A percentile compares a stretch with the other conserved stretches of the same genome.
These are phyloP conservation scores for Spergularia marina DNA, from an alignment of 148 eudicot genomes.

Conservation along the genomic window DNA sequence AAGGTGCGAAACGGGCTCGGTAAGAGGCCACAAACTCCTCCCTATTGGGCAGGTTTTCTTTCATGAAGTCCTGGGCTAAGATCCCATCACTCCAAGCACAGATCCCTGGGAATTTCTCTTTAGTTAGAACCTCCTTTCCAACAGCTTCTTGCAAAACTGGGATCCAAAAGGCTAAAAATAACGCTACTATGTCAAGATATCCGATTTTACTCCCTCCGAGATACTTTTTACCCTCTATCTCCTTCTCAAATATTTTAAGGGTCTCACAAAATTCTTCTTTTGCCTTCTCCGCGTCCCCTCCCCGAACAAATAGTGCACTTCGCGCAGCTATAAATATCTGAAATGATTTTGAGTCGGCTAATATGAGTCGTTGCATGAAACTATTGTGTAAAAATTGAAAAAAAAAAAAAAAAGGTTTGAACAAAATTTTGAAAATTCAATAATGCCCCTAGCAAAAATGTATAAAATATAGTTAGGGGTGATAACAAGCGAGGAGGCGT, in stretches of 20 bases:
- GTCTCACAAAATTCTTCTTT: slow-evolving; percentile 10
- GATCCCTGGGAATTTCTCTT: slow-evolving; percentile 8
- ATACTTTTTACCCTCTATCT: slow-evolving; percentile 24
- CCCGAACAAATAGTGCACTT: background rate
- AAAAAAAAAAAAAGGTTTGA: too few species aligned
- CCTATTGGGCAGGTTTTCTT: slow-evolving; percentile 9
- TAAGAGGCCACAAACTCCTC: slow-evolving; percentile 8
- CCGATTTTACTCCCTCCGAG: slow-evolving; percentile 30
- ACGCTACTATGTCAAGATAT: slow-evolving; percentile 28
- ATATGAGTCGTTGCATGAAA: too few species aligned
- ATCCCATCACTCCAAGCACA: slow-evolving; percentile 19
- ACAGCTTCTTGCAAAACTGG: slow-evolving; percentile 16
- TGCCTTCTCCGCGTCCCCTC: slow-evolving; percentile 7
- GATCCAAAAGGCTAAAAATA: slow-evolving; percentile 14
- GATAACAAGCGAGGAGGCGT: background rate
- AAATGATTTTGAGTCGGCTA: background rate
- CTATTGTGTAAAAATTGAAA: too few species aligned
- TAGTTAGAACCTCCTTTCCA: background rate
- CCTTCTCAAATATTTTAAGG: slow-evolving; percentile 25
- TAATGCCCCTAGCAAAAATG: too few species aligned
- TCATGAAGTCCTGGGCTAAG: slow-evolving; percentile 4
- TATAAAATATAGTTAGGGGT: too few species aligned
- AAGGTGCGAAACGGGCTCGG: background rate
- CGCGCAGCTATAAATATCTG: slow-evolving; percentile 1
- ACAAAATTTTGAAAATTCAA: too few species aligned